Conservation (phyloP, 306 rosid species). For the Myrica gale region DNA sequence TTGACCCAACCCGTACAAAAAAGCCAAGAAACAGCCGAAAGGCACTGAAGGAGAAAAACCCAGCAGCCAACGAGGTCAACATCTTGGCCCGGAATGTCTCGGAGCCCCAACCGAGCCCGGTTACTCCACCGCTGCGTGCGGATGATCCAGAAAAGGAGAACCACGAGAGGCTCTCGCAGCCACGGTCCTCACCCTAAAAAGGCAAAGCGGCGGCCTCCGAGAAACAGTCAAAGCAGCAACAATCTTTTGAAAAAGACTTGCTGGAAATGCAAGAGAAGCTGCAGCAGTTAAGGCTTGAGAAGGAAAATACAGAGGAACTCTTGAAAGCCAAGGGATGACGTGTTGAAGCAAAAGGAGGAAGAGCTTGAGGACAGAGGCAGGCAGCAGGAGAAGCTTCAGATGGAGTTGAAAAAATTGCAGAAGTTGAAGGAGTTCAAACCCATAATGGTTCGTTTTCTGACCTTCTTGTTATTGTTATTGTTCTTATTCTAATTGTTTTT, state of each 20-base stretch:
- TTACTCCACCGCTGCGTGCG: neutral
- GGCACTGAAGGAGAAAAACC: constrained; percentile 66
- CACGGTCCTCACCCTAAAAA: constrained; percentile 44
- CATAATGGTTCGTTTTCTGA: constrained; percentile 49
- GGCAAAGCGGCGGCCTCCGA: constrained; percentile 48
- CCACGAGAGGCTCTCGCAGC: constrained; percentile 40
- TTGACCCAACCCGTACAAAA: constrained; percentile 28
- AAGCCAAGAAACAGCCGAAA: constrained; percentile 50
- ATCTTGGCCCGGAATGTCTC: constrained; percentile 29
- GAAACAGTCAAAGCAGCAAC: constrained; percentile 45
- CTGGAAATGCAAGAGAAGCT: constrained; percentile 76
- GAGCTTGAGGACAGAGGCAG: constrained; percentile 57
- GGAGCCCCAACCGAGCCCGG: constrained; percentile 21
- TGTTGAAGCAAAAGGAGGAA: constrained; percentile 64
- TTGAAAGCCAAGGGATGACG: constrained; percentile 71
- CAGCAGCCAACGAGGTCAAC: constrained; percentile 38
- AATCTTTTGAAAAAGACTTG: constrained; percentile 64
- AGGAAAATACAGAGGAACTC: constrained; percentile 77
- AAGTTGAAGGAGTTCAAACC: constrained; percentile 92
- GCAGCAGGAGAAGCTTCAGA: constrained; percentile 72
- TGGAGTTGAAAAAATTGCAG: constrained; percentile 72
- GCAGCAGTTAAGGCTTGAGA: constrained; percentile 59
- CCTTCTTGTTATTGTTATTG: neutral
- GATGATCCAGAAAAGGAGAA: constrained; percentile 42
- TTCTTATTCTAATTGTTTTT: too few species aligned